These are phyloP conservation scores for Dillenia suffruticosa DNA, from an alignment of 164 flowering plant species.

Conservation along the genomic window DNA sequence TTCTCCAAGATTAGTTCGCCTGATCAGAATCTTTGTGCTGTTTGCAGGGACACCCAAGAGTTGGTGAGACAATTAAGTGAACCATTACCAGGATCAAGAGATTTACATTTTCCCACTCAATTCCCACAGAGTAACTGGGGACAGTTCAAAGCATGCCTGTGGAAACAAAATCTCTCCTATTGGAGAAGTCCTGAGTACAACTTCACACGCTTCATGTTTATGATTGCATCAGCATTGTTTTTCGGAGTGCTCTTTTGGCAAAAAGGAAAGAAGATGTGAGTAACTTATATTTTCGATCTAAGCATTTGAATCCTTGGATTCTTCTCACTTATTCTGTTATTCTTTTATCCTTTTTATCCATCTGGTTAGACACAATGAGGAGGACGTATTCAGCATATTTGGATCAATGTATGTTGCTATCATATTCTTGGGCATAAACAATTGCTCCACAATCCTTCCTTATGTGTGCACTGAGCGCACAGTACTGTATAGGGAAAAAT, in stretches of 20 bases:
- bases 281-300: not conserved
- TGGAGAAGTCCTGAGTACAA: conserved; percentile 47
- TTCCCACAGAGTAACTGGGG: conserved; percentile 37
- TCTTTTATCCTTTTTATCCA: no score
- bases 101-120: conserved; percentile 33
- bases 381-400: conserved; percentile 40
- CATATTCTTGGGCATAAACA: conserved; percentile 36
- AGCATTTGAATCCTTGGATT: no score
- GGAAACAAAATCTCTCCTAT: conserved; percentile 47
- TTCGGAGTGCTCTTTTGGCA: conserved; percentile 39
- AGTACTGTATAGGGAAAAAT: conserved; percentile 44
- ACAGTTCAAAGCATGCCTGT: conserved; percentile 45
- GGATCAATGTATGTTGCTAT: conserved; percentile 35
- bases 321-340: no score
- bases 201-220: conserved; percentile 22
- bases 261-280: conserved; percentile 38
- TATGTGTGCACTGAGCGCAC: conserved; percentile 33
- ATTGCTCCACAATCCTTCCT: conserved; percentile 42
- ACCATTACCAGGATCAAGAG: conserved; percentile 34
- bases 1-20: no score
- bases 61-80: conserved; percentile 21
- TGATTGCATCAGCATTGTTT: conserved; percentile 16
- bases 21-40: no score
- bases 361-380: conserved; percentile 27
- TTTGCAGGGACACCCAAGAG: conserved; percentile 12